Evolutionary conservation across 106 monocot genomes (phyloP).

Genomic region (Allium cepa): DNA sequence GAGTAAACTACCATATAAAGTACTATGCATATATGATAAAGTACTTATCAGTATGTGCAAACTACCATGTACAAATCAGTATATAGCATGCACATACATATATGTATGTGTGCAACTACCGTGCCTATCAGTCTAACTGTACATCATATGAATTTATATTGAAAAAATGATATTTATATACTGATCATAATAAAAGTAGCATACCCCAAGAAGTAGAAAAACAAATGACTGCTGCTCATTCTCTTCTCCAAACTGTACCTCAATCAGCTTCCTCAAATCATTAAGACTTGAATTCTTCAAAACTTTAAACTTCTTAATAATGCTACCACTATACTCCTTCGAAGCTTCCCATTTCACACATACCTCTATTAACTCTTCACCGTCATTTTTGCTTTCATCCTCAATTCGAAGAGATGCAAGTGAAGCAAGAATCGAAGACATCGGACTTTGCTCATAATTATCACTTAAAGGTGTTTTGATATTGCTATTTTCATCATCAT

Average conservation of each 20-base stretch:
- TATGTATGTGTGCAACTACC: too few relatives aligned
- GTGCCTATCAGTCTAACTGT: too few relatives aligned
- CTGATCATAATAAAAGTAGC: neutral
- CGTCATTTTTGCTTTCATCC: constrained; percentile 10
- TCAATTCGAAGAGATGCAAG: constrained; percentile 11
- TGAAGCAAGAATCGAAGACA: constrained; percentile 19
- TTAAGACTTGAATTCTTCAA: constrained; percentile 36
- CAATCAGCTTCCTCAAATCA: constrained; percentile 59
- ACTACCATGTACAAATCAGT: too few relatives aligned
- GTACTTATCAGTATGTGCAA: too few relatives aligned
- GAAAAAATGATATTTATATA: too few relatives aligned
- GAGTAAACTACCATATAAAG: too few relatives aligned
- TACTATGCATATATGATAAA: too few relatives aligned
- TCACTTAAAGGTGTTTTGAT: constrained; percentile 6
- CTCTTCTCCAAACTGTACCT: constrained; percentile 41
- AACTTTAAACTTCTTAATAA: constrained; percentile 50
- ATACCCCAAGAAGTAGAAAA: constrained; percentile 75
- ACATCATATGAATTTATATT: too few relatives aligned
- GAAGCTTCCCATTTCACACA: constrained; percentile 87
- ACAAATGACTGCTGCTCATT: constrained; percentile 47
- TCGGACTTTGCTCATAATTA: constrained; percentile 12
- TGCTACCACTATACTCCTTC: constrained; percentile 43
- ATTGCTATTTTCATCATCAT: constrained; percentile 18
- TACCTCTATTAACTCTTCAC: constrained; percentile 41
- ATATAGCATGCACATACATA: too few relatives aligned